phyloP scores from a whole-genome alignment of 1,284 basidiomycete genomes.

The Puccinia triticina region DNA sequence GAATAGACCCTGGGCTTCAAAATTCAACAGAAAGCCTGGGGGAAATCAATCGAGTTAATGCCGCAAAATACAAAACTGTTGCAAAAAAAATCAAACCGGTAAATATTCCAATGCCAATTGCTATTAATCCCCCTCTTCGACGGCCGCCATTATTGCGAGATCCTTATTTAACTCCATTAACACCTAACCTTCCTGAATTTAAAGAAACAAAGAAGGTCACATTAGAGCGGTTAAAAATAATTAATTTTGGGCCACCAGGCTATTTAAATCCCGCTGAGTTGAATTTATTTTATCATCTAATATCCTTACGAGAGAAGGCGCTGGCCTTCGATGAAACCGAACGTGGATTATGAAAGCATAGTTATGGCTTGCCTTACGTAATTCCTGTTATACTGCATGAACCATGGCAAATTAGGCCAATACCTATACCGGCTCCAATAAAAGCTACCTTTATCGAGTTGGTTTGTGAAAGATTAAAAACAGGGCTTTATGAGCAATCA shows the following conservation, averaged over 20 bases:
- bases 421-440: background rate
- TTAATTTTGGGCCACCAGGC: slow-evolving; percentile 15
- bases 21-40: no score
- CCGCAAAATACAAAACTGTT: slow-evolving; percentile 28
- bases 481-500: slow-evolving; percentile 12
- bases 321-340: slow-evolving; percentile 10
- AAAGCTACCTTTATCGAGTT: background rate
- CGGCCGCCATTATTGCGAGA: slow-evolving; percentile 12
- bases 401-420: slow-evolving; percentile 26
- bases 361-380: slow-evolving; percentile 16
- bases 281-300: background rate
- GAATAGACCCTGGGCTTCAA: no score
- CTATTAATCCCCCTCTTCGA: slow-evolving; percentile 12
- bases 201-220: background rate
- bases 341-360: slow-evolving; percentile 12
- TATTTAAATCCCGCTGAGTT: background rate
- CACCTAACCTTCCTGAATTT: background rate
- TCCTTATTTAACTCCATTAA: slow-evolving; percentile 9
- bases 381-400: slow-evolving; percentile 17
- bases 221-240: background rate
- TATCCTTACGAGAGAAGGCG: background rate
- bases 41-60: no score
- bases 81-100: slow-evolving; percentile 17
- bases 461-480: background rate
- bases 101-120: slow-evolving; percentile 5